Base-by-base conservation (phyloP, 2,329 filamentous ascomycete species). In the Hymenoscyphus salicellus region DNA sequence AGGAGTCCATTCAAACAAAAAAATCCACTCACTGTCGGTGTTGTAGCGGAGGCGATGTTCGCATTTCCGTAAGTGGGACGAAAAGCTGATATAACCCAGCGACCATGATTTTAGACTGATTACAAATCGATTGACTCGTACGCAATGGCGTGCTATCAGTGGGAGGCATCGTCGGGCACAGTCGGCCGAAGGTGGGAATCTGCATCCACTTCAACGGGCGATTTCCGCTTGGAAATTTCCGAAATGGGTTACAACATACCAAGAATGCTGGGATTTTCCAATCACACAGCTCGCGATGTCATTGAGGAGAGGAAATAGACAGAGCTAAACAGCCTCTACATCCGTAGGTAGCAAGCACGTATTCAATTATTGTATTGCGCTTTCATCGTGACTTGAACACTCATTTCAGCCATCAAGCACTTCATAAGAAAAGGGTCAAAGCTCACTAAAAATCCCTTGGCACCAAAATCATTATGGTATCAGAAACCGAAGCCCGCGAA, bases 401-500 rank as follows among this genome's bases (percentile, higher is more conserved):
- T 26, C 11, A 52, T 5, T 26, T 8, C 7, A 52, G 20, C 46
- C 2, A 52, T 52, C 11, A 23, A 23, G 26, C 4, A 52, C 23
- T 23, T 14, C 20, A 14, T 26, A 14, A 14, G 3, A 26, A 26
- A 14, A 26, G 26, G 23, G 2, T 26, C 5, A 26, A 10, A 52
- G 7, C n/a, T 2, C 20, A 52, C 3, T 2, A 43, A 20, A 20
- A 43, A 5, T 46, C n/a, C 41, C 10, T 36, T 36, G n/a, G 16
- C 11, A 30, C 10, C 23, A n/a, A 16, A 14, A 38, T 14, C 60
- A 64, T 38, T 1, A 79, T 78, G 76, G 72, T 75, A 2, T 72
- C 75, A 26, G 76, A 78, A 72, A 32, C 67, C 26, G 55, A 56
- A 33, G 55, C 55, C 32, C 32, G 76, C 20, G 73, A 69, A 5